A percentile compares a stretch with the other conserved stretches of the same genome.
phyloP scores from a whole-genome alignment of 2,329 filamentous ascomycete species.

The Westerdykella aurantiaca region DNA sequence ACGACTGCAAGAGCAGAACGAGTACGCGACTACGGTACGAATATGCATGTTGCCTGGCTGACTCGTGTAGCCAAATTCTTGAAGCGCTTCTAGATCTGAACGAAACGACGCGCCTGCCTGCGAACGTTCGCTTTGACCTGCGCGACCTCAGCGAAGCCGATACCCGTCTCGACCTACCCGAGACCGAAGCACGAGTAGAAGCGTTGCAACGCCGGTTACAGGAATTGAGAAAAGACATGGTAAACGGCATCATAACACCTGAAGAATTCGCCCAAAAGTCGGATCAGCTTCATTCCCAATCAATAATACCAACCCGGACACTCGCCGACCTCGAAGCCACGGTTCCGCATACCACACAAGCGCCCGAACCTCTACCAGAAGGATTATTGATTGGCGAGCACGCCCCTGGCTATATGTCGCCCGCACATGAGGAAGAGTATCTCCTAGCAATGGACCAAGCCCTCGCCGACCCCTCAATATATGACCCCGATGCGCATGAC shows the following conservation, averaged over 20 bases:
- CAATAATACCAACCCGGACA: constrained; percentile 19
- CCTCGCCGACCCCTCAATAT: constrained; percentile 47
- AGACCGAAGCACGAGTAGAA: constrained; percentile 12
- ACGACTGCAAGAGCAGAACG: constrained; percentile 82
- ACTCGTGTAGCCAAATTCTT: constrained; percentile 64
- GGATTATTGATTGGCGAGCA: constrained; percentile 48
- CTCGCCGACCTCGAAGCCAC: constrained; percentile 39
- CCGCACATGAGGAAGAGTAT: constrained; percentile 69
- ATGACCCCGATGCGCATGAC: constrained; percentile 44
- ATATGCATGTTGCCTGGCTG: not conserved
- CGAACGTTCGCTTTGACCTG: constrained; percentile 69
- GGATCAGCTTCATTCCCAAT: constrained; percentile 25
- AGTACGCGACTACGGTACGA: constrained; percentile 53
- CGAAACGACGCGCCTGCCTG: constrained; percentile 69
- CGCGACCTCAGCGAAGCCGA: constrained; percentile 35
- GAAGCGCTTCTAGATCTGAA: constrained; percentile 90
- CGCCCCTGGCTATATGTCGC: constrained; percentile 61
- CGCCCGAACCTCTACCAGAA: constrained; percentile 32
- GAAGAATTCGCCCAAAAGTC: constrained; percentile 26
- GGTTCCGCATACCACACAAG: constrained; percentile 36
- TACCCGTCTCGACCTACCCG: constrained; percentile 17
- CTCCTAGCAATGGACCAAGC: constrained; percentile 59
- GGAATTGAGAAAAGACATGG: constrained; percentile 34
- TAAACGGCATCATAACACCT: constrained; percentile 19
- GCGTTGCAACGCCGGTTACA: constrained; percentile 20